Evolutionary conservation across 495 filamentous ascomycete genomes (phyloP).

Genomic region (Corynascus novoguineensis): DNA sequence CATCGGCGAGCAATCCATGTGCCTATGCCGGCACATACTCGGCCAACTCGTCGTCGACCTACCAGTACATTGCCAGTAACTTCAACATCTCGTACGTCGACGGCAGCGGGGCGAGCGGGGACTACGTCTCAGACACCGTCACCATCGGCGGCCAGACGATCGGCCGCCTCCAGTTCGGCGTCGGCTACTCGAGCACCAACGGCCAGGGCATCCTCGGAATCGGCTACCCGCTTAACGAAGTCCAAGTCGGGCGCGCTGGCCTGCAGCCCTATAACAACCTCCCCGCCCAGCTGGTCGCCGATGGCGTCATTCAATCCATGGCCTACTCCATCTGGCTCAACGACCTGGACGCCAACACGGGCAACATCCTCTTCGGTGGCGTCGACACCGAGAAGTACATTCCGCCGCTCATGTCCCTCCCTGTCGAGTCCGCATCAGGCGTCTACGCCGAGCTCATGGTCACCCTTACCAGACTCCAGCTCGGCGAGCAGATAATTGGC

Average conservation of each 20-base stretch:
- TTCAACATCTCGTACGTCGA: slow-evolving; percentile 95
- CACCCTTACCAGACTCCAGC: slow-evolving; percentile 55
- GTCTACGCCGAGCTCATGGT: slow-evolving; percentile 73
- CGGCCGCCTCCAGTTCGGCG: slow-evolving; percentile 71
- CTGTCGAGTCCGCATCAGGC: slow-evolving; percentile 57
- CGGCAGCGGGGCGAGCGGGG: slow-evolving; percentile 70
- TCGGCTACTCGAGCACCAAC: slow-evolving; percentile 71
- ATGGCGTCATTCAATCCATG: slow-evolving; percentile 66
- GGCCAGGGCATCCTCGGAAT: slow-evolving; percentile 82
- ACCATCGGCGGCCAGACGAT: slow-evolving; percentile 59
- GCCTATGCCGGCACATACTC: slow-evolving; percentile 58
- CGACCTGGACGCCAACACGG: slow-evolving; percentile 67
- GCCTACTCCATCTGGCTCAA: slow-evolving; percentile 90
- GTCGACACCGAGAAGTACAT: slow-evolving; percentile 76
- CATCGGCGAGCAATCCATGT: slow-evolving; percentile 43
- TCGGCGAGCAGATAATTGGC: slow-evolving; percentile 46
- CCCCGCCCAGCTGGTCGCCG: slow-evolving; percentile 64
- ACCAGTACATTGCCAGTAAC: slow-evolving; percentile 63
- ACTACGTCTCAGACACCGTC: slow-evolving; percentile 79
- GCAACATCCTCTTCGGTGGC: slow-evolving; percentile 86
- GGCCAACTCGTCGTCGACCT: slow-evolving; percentile 75
- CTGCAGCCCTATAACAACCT: slow-evolving; percentile 68
- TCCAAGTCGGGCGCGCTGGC: slow-evolving; percentile 59
- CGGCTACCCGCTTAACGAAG: slow-evolving; percentile 81
- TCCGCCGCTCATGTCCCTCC: slow-evolving; percentile 67